Evolutionary conservation across 2,329 filamentous ascomycete genomes (phyloP), one percentile per base, ranked within the genome.

Genomic region (Stagonosporopsis tanaceti): DNA sequence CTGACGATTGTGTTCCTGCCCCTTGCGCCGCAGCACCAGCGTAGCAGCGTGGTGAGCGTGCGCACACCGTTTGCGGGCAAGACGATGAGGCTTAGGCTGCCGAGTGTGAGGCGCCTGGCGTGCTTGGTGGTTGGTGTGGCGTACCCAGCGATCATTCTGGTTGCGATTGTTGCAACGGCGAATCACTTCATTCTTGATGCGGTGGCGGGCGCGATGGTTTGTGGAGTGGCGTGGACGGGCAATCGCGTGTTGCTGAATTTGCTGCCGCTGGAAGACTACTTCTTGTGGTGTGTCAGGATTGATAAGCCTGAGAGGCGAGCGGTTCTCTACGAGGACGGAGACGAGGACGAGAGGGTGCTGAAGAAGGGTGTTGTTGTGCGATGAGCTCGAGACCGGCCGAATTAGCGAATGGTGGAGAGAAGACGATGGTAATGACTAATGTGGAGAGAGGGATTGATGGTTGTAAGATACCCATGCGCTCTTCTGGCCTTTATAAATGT

Each of bases 151-250:
- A 79, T 84, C 25, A 91, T 92, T 59, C 76, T 91, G 5, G 80
- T 85, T 8, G 88, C 87, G 25, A 91, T 91, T 62, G 81, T 91
- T 24, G 85, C 89, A 3, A 91, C 89, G 0, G 89, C 89, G 42
- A 91, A 91, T 71, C 89, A 91, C 74, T 86, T 90, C 71, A 82
- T 91, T 45, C 82, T 91, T 6, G 89, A 91, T 70, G 89, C 89
- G 0, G 83, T 90, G 1, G 89, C 88, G 0, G 89, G 89, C 14
- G 85, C 87, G 6, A 68, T 84, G 30, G 87, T 91, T 3, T 91
- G 88, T 65, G 79, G 78, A 3, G 61, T 90, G 5, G 88, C 87
- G 1, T 91, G 89, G 88, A 76, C 69, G 14, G 79, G 78, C 4
- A 85, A 86, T 59, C 58, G 69, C 0, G 67, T 84, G 2, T 71